phyloP scores from a whole-genome alignment of 768 basidiomycete species.

The Cystofilobasidium ferigula region DNA sequence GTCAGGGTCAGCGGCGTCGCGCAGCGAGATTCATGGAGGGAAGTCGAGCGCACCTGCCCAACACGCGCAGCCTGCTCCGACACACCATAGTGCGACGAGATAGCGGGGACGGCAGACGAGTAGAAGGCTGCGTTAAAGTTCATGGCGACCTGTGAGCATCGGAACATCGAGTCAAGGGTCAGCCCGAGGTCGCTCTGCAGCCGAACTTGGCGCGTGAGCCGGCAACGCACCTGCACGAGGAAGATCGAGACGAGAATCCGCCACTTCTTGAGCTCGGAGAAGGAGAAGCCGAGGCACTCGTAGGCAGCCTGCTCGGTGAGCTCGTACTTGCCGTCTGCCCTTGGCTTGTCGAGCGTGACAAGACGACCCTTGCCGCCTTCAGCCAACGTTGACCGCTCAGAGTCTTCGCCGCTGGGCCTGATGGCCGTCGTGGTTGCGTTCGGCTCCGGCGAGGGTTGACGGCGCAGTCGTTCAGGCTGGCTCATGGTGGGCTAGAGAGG shows the following conservation, averaged over 20 bases:
- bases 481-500: too few relatives aligned
- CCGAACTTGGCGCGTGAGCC: too few relatives aligned
- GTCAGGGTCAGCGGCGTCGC: too few relatives aligned
- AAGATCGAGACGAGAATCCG: constrained; percentile 32
- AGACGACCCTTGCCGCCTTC: neutral
- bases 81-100: constrained; percentile 31
- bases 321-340: constrained; percentile 14
- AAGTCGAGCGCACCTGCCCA: constrained; percentile 27
- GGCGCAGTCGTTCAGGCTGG: too few relatives aligned
- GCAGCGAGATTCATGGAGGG: too few relatives aligned
- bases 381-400: too few relatives aligned
- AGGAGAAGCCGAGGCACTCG: constrained; percentile 23
- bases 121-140: constrained; percentile 32
- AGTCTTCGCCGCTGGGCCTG: too few relatives aligned
- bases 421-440: too few relatives aligned
- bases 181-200: too few relatives aligned
- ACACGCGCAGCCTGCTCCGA: constrained; percentile 32
- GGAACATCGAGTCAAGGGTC: constrained; percentile 24
- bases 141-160: constrained; percentile 18
- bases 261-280: constrained; percentile 32
- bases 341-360: neutral
- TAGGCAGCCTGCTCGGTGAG: constrained; percentile 19
- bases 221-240: constrained; percentile 28
- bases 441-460: too few relatives aligned
- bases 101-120: constrained; percentile 31